Evolutionary conservation across 2,329 filamentous ascomycete genomes (phyloP), one percentile per base, ranked within the genome.

Genomic region (Colletotrichum ledebouriae): DNA sequence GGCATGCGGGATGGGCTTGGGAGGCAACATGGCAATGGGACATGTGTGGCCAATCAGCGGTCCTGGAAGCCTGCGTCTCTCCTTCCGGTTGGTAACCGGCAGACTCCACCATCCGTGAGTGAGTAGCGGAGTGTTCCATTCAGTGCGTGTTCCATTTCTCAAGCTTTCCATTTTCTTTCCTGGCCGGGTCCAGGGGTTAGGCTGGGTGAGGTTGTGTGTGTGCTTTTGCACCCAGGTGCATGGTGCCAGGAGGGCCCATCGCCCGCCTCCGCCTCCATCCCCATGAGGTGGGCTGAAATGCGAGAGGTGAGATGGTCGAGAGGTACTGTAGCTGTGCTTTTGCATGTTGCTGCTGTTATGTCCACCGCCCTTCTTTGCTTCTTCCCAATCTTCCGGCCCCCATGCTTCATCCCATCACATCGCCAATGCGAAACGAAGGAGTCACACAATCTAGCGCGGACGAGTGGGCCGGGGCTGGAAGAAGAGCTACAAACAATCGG

Each of bases 351-450:
- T 34, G 58, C 41, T 59, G 55, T 59, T 66, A 66, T 29, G 62
- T 12, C 66, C 66, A 69, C 66, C 66, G 66, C 66, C 64, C 46
- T 69, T 69, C 44, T 60, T 57, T 65, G 61, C 66, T 69, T 69
- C 66, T 56, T 66, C 13, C 47, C 58, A 60, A 44, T 52, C 7
- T 52, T 10, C 12, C 47, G 25, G 20, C 34, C 46, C 59, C 59
- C 59, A 50, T 60, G 58, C 46, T 37, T 29, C 46, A n/a, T 50
- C 46, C 47, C 37, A 22, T 61, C 59, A 53, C 59, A 52, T 61
- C 59, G 46, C 34, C 52, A 22, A 33, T 37, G 47, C 33, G 46
- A 33, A 34, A 41, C 17, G 50, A 61, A 53, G 59, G 59, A 61
- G 47, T 61, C 59, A 61, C 47, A 53, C 6, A 33, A 10, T n/a